Evolutionary conservation across 768 basidiomycete species (phyloP).

Genomic region (Pholiota molesta): DNA sequence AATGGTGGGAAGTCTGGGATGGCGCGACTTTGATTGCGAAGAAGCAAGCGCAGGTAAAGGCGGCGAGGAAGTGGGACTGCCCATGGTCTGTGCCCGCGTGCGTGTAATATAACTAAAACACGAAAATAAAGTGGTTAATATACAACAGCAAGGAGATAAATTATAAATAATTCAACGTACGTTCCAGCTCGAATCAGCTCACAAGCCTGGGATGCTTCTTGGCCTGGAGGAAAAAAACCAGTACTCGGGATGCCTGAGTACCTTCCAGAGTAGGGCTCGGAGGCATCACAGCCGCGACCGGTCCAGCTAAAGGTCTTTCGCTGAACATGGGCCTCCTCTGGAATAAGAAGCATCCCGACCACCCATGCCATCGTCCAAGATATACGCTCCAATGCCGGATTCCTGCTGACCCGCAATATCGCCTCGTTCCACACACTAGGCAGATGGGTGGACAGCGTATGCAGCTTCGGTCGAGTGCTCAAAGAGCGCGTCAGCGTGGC

Average conservation of each 20-base stretch:
- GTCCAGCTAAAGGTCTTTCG: conserved; percentile 12
- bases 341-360: conserved; percentile 9
- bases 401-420: conserved; percentile 50
- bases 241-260: conserved; percentile 42
- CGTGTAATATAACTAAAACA: conserved; percentile 1
- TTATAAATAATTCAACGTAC: conserved; percentile 29
- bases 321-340: neutral
- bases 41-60: neutral
- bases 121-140: neutral
- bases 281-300: conserved; percentile 13
- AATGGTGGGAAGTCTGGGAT: too few species aligned
- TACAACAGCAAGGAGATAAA: neutral
- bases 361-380: conserved; percentile 30
- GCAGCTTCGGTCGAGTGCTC: conserved; percentile 45
- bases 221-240: conserved; percentile 59
- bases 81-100: conserved; percentile 3
- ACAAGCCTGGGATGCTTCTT: conserved; percentile 51
- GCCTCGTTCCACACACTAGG: conserved; percentile 63
- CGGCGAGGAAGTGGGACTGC: neutral
- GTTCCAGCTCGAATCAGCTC: conserved; percentile 61
- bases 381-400: conserved; percentile 52
- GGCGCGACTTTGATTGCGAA: neutral
- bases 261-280: conserved; percentile 3
- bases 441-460: conserved; percentile 52
- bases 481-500: conserved; percentile 36